Evolutionary conservation across 257 asterid species (phyloP).

Genomic region (Salvia miltiorrhiza): DNA sequence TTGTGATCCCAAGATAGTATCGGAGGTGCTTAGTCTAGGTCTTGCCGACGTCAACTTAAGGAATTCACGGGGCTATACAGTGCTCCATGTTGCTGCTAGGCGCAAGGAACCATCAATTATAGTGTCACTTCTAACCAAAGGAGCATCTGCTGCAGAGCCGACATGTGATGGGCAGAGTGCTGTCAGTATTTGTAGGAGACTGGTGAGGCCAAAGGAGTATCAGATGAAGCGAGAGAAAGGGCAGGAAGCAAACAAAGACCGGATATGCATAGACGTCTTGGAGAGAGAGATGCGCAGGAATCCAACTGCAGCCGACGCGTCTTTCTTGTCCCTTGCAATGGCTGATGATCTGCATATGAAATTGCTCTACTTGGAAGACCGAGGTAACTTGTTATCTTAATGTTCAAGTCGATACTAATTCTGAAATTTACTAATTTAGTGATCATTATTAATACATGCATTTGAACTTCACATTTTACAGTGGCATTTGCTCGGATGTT

Average conservation of each 20-base stretch:
- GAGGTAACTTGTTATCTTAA: slow-evolving; percentile 45
- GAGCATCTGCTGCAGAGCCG: slow-evolving; percentile 51
- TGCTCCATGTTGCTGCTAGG: slow-evolving; percentile 65
- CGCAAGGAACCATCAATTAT: slow-evolving; percentile 68
- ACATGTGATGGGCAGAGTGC: slow-evolving; percentile 50
- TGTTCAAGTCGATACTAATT: neutral
- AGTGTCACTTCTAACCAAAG: slow-evolving; percentile 60
- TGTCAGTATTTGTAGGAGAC: slow-evolving; percentile 51
- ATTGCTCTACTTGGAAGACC: slow-evolving; percentile 58
- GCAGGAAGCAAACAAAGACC: slow-evolving; percentile 55
- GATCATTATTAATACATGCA: neutral
- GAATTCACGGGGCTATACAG: slow-evolving; percentile 47
- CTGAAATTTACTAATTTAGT: too few relatives aligned
- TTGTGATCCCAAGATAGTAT: slow-evolving; percentile 66
- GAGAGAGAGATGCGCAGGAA: slow-evolving; percentile 71
- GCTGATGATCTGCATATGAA: slow-evolving; percentile 59
- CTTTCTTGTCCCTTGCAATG: slow-evolving; percentile 35
- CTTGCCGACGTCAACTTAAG: slow-evolving; percentile 55
- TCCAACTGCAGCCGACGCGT: slow-evolving; percentile 36
- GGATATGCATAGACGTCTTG: slow-evolving; percentile 64
- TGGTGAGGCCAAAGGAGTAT: slow-evolving; percentile 66
- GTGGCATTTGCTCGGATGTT: slow-evolving; percentile 67
- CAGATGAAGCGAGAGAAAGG: slow-evolving; percentile 56
- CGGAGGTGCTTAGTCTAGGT: slow-evolving; percentile 60
- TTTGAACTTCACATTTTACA: slow-evolving; percentile 24